Base-by-base conservation (phyloP, 768 basidiomycete species). In the Lentinula raphanica region DNA sequence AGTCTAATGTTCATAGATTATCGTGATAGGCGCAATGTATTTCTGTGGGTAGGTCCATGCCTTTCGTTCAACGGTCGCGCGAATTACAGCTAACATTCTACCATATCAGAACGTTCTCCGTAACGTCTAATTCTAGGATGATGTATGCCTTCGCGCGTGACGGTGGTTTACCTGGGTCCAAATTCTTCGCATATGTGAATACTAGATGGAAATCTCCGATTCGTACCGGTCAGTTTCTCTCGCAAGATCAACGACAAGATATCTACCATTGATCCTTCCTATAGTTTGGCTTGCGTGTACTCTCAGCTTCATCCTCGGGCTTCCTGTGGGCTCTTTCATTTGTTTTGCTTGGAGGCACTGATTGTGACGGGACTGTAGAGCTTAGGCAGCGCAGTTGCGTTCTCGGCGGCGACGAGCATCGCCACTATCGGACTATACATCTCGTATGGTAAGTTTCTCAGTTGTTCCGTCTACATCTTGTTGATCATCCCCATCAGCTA, bases 141-240 rank as follows among this genome's bases (percentile, higher is more conserved):
- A 88, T 88, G 85, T 92, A 84, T 66, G 86, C 88, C 0, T 91
- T 90, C 64, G 79, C 87, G 3, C 80, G 90, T 36, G 90, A 92
- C 67, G 85, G 87, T 0, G 88, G 81, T 11, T 77, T 90, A 25
- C 88, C 89, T 0, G 86, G 84, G 12, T 83, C 83, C 60, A 76
- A 66, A 35, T 88, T 85, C 69, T 85, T 90, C 69, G 79, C 80
- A 62, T 79, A 83, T 61, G 88, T 90, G 35, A 81, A 81, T 68
- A 56, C 69, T 11, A 75, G 74, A 50, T 81, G 78, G 73, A 81
- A 77, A 65, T 86, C 83, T 3, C 89, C 89, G 2, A 78, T 87
- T 55, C 79, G 88, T 11, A 86, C 89, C 28, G 86, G 87, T 87
- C 59, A 39, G 66, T 59, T 44, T 42, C 8, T n/a, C 5, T 8